A percentile compares a stretch with the other conserved stretches of the same genome.
phyloP scores from a whole-genome alignment of 78 protist species.

The Pigoraptor vietnamica region DNA sequence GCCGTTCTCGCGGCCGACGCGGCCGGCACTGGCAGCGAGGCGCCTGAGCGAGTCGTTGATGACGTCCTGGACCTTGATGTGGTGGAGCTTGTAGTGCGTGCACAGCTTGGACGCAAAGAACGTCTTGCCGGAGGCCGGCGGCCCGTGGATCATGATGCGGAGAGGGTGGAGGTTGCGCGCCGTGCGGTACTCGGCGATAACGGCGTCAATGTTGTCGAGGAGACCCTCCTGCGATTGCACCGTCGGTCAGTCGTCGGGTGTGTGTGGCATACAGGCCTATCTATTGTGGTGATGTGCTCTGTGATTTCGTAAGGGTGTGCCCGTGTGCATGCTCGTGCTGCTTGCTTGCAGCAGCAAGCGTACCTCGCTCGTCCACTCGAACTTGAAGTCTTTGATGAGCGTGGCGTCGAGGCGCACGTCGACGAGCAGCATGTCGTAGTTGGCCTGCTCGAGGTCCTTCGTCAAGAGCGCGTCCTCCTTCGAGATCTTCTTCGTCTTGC shows the following conservation, averaged over 20 bases:
- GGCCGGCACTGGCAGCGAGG: background rate
- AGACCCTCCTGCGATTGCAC: background rate
- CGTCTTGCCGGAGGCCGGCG: conserved; percentile 48
- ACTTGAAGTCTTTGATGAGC: background rate
- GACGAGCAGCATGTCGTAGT: background rate
- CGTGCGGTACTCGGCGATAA: conserved; percentile 10
- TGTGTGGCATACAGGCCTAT: too few relatives aligned
- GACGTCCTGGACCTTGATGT: background rate
- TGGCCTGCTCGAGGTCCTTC: background rate
- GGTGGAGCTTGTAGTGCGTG: conserved; percentile 1
- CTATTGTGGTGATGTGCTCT: too few relatives aligned
- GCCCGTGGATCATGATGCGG: conserved; percentile 31
- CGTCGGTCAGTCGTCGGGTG: too few relatives aligned
- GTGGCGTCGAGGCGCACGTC: background rate
- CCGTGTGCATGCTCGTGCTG: too few relatives aligned
- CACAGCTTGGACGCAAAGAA: background rate
- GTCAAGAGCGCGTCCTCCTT: background rate
- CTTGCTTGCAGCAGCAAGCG: too few relatives aligned
- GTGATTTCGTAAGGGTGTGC: too few relatives aligned
- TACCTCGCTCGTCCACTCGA: background rate
- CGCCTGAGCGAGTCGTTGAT: background rate
- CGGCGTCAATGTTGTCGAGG: background rate
- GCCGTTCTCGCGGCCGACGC: background rate
- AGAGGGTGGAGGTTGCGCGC: conserved; percentile 28
- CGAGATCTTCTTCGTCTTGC: background rate